Evolutionary conservation across 176 grass and related monocot genomes (phyloP).

Genomic region (Hyparrhenia diplandra): DNA sequence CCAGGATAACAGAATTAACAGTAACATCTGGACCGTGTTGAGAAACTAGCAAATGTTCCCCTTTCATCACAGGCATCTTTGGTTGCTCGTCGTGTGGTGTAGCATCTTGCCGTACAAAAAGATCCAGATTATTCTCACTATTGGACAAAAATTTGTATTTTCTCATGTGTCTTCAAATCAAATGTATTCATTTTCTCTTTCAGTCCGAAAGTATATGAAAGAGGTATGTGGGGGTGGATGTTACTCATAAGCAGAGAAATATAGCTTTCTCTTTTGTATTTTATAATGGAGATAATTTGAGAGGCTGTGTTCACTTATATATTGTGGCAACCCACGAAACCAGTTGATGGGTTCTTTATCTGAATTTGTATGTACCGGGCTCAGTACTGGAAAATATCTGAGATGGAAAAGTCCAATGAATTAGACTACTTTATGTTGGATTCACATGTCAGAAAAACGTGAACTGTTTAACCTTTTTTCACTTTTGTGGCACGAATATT

Average conservation of each 20-base stretch:
- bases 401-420: neutral
- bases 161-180: conserved; percentile 11
- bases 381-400: neutral
- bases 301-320: conserved; percentile 6
- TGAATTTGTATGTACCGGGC: neutral
- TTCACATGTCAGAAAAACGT: neutral
- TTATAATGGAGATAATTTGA: neutral
- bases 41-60: conserved; percentile 18
- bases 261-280: conserved; percentile 11
- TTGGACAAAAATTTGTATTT: conserved; percentile 20
- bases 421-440: neutral
- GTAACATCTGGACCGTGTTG: conserved; percentile 15
- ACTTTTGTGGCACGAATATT: neutral
- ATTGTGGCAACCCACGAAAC: no score
- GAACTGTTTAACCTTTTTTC: neutral
- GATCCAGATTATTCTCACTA: conserved; percentile 36
- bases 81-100: conserved; percentile 21
- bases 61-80: conserved; percentile 18
- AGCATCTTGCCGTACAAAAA: conserved; percentile 38
- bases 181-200: conserved; percentile 25
- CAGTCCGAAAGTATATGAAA: conserved; percentile 13
- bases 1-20: conserved; percentile 41
- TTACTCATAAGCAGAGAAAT: conserved; percentile 34
- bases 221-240: neutral
- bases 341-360: no score